Percentiles rank a stretch among this genome's conserved stretches.
Conservation (phyloP, 2,329 filamentous ascomycete genomes). For the Beauveria sp. region DNA sequence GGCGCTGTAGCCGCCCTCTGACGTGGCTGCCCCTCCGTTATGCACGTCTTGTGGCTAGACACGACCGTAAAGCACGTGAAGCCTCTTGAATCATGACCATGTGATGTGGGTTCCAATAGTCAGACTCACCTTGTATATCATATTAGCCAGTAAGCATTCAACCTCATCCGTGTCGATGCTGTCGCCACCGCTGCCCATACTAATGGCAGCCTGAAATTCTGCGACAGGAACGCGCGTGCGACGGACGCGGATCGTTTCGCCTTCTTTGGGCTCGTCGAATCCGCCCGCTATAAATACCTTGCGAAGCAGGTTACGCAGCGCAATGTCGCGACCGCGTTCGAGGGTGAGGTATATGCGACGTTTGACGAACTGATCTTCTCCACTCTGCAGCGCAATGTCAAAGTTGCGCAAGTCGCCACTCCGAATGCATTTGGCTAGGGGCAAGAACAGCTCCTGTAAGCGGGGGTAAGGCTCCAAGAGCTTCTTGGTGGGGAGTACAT, state of each 20-base stretch:
- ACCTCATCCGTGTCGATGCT: slow-evolving; percentile 82
- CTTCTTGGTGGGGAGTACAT: slow-evolving; percentile 66
- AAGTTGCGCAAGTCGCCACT: slow-evolving; percentile 77
- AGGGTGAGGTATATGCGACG: slow-evolving; percentile 90
- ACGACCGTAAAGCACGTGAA: not conserved
- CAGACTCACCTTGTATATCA: slow-evolving; percentile 85
- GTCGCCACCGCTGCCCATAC: slow-evolving; percentile 59
- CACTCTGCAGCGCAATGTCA: slow-evolving; percentile 69
- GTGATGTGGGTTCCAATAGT: not conserved
- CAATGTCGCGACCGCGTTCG: slow-evolving; percentile 85
- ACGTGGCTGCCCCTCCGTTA: not conserved
- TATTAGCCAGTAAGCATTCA: slow-evolving; percentile 88
- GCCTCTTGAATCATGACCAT: not conserved
- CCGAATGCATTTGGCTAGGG: slow-evolving; percentile 72
- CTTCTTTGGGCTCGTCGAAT: slow-evolving; percentile 69
- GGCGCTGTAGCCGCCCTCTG: slow-evolving; percentile 4
- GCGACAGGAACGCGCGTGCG: slow-evolving; percentile 72
- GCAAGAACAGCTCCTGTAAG: slow-evolving; percentile 70
- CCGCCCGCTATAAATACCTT: slow-evolving; percentile 85
- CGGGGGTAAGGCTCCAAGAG: slow-evolving; percentile 70
- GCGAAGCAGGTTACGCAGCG: slow-evolving; percentile 80
- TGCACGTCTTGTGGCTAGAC: not conserved
- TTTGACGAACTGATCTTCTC: slow-evolving; percentile 89
- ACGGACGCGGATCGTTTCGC: slow-evolving; percentile 52
- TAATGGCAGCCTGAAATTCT: slow-evolving; percentile 80